Evolutionary conservation across 768 basidiomycete species (phyloP).

Genomic region (Tricholoma sp.): DNA sequence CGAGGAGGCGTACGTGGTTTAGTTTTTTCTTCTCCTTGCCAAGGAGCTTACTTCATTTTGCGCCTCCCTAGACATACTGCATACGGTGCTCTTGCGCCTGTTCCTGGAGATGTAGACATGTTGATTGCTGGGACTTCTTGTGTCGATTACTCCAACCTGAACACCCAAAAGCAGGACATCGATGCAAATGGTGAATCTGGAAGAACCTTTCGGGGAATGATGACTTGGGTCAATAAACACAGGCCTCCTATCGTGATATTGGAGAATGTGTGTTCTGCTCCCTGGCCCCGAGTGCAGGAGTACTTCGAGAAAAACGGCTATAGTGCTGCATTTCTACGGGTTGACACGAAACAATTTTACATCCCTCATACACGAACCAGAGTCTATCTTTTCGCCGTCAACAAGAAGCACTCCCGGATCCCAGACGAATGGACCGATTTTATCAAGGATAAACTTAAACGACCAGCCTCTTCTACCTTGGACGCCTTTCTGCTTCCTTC

Average conservation of each 20-base stretch:
- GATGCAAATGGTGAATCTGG: slow-evolving; percentile 91
- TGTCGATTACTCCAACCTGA: slow-evolving; percentile 95
- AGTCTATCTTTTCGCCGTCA: slow-evolving; percentile 80
- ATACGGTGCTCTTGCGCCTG: slow-evolving; percentile 79
- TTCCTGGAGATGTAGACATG: slow-evolving; percentile 88
- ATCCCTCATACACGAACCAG: slow-evolving; percentile 94
- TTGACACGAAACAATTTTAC: slow-evolving; percentile 88
- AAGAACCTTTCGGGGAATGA: slow-evolving; percentile 91
- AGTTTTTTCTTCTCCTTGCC: background rate
- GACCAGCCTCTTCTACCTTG: slow-evolving; percentile 84
- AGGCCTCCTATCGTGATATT: slow-evolving; percentile 89
- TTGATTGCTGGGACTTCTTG: slow-evolving; percentile 94
- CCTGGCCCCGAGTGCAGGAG: slow-evolving; percentile 73
- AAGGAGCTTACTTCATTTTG: slow-evolving; percentile 2
- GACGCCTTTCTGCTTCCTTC: slow-evolving; percentile 90
- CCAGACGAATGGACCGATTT: slow-evolving; percentile 65
- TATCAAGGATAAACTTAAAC: slow-evolving; percentile 58
- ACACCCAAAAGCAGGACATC: slow-evolving; percentile 87
- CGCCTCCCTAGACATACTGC: slow-evolving; percentile 68
- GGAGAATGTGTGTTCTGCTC: slow-evolving; percentile 91
- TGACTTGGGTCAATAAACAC: slow-evolving; percentile 85
- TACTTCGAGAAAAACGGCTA: slow-evolving; percentile 77
- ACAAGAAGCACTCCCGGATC: slow-evolving; percentile 53
- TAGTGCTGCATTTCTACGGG: slow-evolving; percentile 60
- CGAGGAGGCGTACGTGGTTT: slow-evolving; percentile 59